Conservation (phyloP, 208 protist species). For the Borovskyia barvae region DNA sequence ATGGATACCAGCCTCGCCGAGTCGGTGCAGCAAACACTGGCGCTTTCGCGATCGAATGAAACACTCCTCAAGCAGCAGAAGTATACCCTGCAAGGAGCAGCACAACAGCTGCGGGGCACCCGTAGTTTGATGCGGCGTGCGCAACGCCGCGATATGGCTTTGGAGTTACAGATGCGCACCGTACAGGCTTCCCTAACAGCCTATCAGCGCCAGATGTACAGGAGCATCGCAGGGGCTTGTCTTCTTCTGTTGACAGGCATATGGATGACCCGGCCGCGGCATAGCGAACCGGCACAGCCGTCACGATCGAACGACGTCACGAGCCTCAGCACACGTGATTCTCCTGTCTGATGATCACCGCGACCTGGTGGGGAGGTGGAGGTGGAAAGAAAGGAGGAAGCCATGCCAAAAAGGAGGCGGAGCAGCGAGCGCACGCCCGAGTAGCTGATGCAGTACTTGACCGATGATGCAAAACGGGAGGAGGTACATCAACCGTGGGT, state of each 20-base stretch:
- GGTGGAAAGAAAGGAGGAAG: too few species aligned
- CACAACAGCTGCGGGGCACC: conserved; percentile 7
- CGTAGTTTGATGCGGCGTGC: conserved; percentile 9
- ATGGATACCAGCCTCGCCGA: conserved; percentile 14
- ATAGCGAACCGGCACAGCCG: background rate
- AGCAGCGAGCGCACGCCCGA: too few species aligned
- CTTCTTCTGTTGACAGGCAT: conserved; percentile 10
- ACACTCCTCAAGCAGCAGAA: conserved; percentile 13
- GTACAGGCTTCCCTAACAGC: conserved; percentile 5
- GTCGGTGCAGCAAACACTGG: conserved; percentile 8
- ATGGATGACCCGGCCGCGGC: conserved; percentile 16
- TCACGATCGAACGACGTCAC: too few species aligned
- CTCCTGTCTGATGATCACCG: too few species aligned
- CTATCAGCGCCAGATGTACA: conserved; percentile 17
- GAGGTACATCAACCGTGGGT: too few species aligned
- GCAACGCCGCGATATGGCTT: conserved; percentile 7
- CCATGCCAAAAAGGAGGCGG: too few species aligned
- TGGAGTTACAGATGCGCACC: conserved; percentile 13
- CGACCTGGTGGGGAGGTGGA: too few species aligned
- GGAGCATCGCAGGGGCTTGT: conserved; percentile 8
- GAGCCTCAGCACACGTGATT: too few species aligned
- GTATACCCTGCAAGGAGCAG: conserved; percentile 13
- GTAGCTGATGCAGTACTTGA: too few species aligned
- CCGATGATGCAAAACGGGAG: too few species aligned
- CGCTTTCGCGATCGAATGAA: too few species aligned